These are phyloP conservation scores for Immersiella caudata DNA, from an alignment of 495 filamentous ascomycete species.

Conservation along the genomic window DNA sequence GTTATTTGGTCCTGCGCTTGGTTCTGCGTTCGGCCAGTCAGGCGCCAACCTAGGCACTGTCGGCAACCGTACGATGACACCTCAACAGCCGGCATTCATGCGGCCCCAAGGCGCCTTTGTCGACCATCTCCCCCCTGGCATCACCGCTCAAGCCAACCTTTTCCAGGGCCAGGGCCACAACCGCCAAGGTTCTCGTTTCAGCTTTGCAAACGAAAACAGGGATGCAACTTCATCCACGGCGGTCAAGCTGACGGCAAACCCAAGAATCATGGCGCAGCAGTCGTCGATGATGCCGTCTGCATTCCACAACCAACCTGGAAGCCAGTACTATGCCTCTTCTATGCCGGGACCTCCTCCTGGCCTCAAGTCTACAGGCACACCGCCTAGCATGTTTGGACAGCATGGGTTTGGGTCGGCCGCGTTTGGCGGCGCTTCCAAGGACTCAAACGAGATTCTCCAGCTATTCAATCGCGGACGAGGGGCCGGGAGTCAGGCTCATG, in stretches of 20 bases:
- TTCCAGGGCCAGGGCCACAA: slow-evolving; percentile 79
- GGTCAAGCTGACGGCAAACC: slow-evolving; percentile 83
- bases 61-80: slow-evolving; percentile 71
- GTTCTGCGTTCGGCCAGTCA: slow-evolving; percentile 54
- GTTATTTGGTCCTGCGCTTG: slow-evolving; percentile 56
- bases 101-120: slow-evolving; percentile 61
- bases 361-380: slow-evolving; percentile 90
- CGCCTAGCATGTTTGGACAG: slow-evolving; percentile 82
- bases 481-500: slow-evolving; percentile 67
- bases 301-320: slow-evolving; percentile 61
- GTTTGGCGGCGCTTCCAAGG: slow-evolving; percentile 62
- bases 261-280: slow-evolving; percentile 87
- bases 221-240: slow-evolving; percentile 58
- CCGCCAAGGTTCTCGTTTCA: slow-evolving; percentile 85
- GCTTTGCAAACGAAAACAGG: slow-evolving; percentile 75
- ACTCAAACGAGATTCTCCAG: slow-evolving; percentile 76
- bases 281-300: slow-evolving; percentile 82
- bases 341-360: slow-evolving; percentile 94
- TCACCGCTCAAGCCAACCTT: slow-evolving; percentile 54
- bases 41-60: slow-evolving; percentile 54
- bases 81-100: slow-evolving; percentile 76
- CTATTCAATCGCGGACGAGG: slow-evolving; percentile 67
- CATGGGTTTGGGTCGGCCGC: slow-evolving; percentile 63
- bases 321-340: slow-evolving; percentile 64
- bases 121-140: slow-evolving; percentile 57